A percentile compares a stretch with the other conserved stretches of the same genome.
Evolutionary conservation across 106 monocot species (phyloP).

Genomic region (Dendrobium officinale): DNA sequence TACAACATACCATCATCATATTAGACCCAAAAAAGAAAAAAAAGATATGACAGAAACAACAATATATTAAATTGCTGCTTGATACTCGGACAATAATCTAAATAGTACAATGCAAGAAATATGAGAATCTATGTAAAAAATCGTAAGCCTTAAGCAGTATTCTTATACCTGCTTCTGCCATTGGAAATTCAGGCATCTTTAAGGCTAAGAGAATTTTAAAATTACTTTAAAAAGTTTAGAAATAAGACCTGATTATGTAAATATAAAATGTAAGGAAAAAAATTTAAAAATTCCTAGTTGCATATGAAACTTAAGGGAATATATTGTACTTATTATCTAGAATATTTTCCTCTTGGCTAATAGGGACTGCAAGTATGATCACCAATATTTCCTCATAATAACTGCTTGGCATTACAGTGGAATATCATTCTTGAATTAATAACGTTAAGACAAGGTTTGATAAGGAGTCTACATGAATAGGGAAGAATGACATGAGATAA

Average conservation of each 20-base stretch:
- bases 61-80: not conserved
- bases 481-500: too few species aligned
- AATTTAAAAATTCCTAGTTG: too few species aligned
- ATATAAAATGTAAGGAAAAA: not conserved
- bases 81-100: not conserved
- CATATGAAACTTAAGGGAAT: too few species aligned
- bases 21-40: not conserved
- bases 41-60: not conserved
- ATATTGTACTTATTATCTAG: too few species aligned
- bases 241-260: not conserved
- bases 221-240: not conserved
- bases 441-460: too few species aligned
- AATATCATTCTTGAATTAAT: too few species aligned
- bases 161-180: not conserved
- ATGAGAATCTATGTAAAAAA: not conserved
- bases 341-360: too few species aligned
- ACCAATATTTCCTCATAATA: too few species aligned
- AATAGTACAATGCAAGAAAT: not conserved
- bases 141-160: not conserved
- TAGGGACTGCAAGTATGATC: too few species aligned
- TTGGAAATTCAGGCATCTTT: not conserved
- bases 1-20: not conserved
- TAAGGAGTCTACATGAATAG: too few species aligned
- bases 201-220: not conserved
- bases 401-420: too few species aligned